Conservation (phyloP, 129 eudicot genomes). For the Flaveria brownii region DNA sequence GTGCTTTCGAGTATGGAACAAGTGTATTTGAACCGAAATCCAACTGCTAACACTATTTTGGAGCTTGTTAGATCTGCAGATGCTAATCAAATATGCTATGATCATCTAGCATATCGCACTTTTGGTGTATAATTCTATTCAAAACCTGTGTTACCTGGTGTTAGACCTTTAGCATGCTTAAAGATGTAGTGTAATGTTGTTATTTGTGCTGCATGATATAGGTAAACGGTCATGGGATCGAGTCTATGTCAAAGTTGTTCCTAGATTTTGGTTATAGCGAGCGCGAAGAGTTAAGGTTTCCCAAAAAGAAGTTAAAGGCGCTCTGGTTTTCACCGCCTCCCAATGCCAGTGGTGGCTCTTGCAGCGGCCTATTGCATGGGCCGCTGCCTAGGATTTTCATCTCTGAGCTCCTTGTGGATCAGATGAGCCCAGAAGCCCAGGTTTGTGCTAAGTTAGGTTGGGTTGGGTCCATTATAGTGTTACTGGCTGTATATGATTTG, state of each 20-base stretch:
- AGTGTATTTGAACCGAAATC: constrained; percentile 70
- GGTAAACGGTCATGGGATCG: constrained; percentile 90
- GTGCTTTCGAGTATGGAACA: constrained; percentile 69
- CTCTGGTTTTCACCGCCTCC: constrained; percentile 91
- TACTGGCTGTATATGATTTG: not conserved
- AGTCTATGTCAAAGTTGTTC: constrained; percentile 68
- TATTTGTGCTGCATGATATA: constrained; percentile 24
- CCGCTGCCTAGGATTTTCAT: constrained; percentile 91
- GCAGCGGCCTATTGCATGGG: constrained; percentile 58
- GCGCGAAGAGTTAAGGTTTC: constrained; percentile 79
- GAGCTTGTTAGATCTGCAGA: constrained; percentile 69
- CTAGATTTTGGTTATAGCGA: constrained; percentile 72
- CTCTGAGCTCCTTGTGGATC: constrained; percentile 93
- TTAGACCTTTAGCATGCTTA: not conserved
- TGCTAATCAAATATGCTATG: constrained; percentile 68
- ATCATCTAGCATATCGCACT: constrained; percentile 88
- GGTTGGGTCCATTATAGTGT: too few species aligned
- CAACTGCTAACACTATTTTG: constrained; percentile 83
- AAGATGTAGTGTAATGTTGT: not conserved
- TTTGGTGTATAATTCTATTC: constrained; percentile 63
- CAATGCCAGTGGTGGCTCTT: constrained; percentile 38
- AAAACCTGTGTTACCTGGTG: not conserved
- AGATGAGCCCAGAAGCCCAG: constrained; percentile 79
- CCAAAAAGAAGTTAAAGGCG: constrained; percentile 86
- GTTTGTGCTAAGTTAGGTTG: constrained; percentile 23